Percentiles rank a stretch among this genome's conserved stretches.
Evolutionary conservation across 495 filamentous ascomycete genomes (phyloP).

Genomic region (Antarctomyces pellizariae): DNA sequence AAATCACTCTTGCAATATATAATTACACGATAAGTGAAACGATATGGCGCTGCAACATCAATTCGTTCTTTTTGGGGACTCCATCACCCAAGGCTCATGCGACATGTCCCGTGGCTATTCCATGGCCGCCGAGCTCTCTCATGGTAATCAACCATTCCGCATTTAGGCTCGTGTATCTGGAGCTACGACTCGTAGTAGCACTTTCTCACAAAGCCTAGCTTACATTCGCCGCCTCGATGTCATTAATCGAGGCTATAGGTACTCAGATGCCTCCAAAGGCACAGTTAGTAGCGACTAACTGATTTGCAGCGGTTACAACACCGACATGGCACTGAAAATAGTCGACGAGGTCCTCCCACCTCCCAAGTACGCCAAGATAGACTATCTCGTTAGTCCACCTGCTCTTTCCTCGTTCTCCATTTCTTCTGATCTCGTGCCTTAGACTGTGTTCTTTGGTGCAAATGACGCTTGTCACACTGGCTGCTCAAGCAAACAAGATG

Average conservation of each 20-base stretch:
- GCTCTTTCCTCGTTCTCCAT: not conserved
- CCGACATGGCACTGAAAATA: conserved; percentile 31
- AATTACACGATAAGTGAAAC: conserved; percentile 34
- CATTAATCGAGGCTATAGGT: conserved; percentile 31
- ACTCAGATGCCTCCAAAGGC: not conserved
- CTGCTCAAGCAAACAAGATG: conserved; percentile 32
- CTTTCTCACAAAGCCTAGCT: conserved; percentile 13
- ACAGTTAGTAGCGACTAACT: conserved; percentile 1
- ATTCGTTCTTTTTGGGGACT: conserved; percentile 46
- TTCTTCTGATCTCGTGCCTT: not conserved
- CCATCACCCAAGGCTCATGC: conserved; percentile 34
- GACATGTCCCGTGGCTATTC: conserved; percentile 30
- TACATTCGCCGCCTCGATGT: conserved; percentile 42
- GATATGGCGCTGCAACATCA: conserved; percentile 5
- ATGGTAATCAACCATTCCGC: conserved; percentile 21
- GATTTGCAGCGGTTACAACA: conserved; percentile 38
- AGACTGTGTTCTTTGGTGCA: conserved; percentile 48
- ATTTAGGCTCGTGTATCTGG: not conserved
- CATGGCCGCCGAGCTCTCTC: conserved; percentile 31
- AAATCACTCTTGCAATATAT: too few species aligned
- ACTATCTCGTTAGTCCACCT: conserved; percentile 21
- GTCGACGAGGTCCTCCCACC: conserved; percentile 32
- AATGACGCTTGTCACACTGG: conserved; percentile 34
- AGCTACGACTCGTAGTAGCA: not conserved
- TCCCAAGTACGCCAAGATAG: conserved; percentile 28